Conservation (phyloP, 2,329 filamentous ascomycete species). For the Hypoxylon sp. region DNA sequence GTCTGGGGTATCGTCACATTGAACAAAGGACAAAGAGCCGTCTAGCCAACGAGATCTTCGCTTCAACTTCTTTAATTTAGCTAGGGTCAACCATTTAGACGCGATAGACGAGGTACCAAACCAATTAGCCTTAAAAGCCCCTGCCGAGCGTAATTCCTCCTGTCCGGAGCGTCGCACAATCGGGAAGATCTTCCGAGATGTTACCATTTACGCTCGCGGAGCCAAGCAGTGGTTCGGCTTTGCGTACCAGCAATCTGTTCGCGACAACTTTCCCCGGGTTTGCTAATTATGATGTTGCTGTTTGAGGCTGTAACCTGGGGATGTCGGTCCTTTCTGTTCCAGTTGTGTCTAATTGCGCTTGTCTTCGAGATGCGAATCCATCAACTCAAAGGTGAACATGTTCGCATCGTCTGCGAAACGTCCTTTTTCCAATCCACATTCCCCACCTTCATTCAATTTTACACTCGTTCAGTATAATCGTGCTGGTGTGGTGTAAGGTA, state of each 20-base stretch:
- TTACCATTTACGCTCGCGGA: conserved; percentile 54
- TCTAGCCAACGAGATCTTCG: conserved; percentile 30
- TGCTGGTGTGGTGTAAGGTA: conserved; percentile 25
- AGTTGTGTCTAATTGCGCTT: conserved; percentile 21
- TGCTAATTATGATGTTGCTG: conserved; percentile 20
- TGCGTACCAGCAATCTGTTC: conserved; percentile 38
- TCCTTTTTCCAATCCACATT: conserved; percentile 25
- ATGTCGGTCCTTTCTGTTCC: conserved; percentile 14
- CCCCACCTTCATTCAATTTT: conserved; percentile 20
- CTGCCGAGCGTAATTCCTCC: conserved; percentile 48
- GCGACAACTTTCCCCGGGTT: conserved; percentile 33
- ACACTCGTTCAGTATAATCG: conserved; percentile 9
- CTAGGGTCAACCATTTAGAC: conserved; percentile 30
- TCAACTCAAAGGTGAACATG: conserved; percentile 42
- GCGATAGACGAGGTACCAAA: conserved; percentile 33
- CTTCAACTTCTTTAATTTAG: conserved; percentile 40
- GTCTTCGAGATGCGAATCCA: conserved; percentile 24
- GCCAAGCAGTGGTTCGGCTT: conserved; percentile 30
- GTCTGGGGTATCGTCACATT: conserved; percentile 43
- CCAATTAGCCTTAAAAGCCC: conserved; percentile 51
- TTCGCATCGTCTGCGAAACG: conserved; percentile 25
- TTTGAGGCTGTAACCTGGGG: conserved; percentile 38
- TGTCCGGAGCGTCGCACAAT: conserved; percentile 46
- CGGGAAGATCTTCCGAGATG: conserved; percentile 50
- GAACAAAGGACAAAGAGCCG: conserved; percentile 10